Conservation (phyloP, 495 filamentous ascomycete genomes). For the Penicillium dipodomyicola region DNA sequence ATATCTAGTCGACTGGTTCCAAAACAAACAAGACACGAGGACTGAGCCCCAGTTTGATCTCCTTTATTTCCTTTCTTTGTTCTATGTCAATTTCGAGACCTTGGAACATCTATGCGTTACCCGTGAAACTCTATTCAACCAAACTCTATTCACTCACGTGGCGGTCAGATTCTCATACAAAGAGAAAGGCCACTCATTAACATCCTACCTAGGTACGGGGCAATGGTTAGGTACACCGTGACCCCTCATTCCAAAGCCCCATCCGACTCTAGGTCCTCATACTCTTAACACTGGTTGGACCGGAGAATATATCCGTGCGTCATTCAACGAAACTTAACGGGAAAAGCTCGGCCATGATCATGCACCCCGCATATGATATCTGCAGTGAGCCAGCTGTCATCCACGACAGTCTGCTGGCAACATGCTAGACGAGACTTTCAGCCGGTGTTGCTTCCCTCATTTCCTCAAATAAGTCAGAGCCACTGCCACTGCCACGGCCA, state of each 20-base stretch:
- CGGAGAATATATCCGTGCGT: constrained; percentile 70
- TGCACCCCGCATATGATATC: constrained; percentile 71
- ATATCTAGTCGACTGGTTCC: background rate
- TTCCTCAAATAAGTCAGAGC: constrained; percentile 77
- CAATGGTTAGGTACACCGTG: constrained; percentile 55
- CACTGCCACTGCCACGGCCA: constrained; percentile 87
- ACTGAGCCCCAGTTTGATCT: too few species aligned
- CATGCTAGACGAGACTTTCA: constrained; percentile 86
- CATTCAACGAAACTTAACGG: constrained; percentile 68
- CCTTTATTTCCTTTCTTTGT: background rate
- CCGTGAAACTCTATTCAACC: too few species aligned
- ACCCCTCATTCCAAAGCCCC: constrained; percentile 79
- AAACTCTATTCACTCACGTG: background rate
- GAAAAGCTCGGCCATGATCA: constrained; percentile 65
- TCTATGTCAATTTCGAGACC: background rate
- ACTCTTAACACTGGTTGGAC: constrained; percentile 70
- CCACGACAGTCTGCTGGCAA: constrained; percentile 85
- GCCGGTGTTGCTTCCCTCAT: constrained; percentile 79
- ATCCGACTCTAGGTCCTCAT: constrained; percentile 72
- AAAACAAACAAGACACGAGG: background rate
- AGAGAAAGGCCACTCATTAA: background rate
- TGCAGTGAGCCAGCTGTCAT: constrained; percentile 87
- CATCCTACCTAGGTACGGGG: constrained; percentile 55
- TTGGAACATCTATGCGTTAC: background rate
- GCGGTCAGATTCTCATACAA: background rate